A percentile compares a stretch with the other conserved stretches of the same genome.
Conservation (phyloP, 441 rosid genomes). For the Flueggea neowawraea region DNA sequence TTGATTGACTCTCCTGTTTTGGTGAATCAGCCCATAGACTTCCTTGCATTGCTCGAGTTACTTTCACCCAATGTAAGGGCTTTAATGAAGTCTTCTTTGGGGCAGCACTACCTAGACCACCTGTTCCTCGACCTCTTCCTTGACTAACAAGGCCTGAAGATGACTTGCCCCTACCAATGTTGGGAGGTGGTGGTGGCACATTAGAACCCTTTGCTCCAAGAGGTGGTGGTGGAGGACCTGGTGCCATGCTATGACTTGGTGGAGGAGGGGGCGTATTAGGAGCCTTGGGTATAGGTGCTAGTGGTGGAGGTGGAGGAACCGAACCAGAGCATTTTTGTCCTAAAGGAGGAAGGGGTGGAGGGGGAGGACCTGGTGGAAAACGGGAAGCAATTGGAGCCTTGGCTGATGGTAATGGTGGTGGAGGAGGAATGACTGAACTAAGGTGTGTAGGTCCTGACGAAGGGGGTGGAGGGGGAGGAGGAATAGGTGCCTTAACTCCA, state of each 20-base stretch:
- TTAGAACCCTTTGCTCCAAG: constrained; percentile 45
- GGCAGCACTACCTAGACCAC: constrained; percentile 32
- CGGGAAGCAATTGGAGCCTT: neutral
- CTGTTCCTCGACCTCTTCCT: constrained; percentile 58
- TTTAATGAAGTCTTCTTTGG: constrained; percentile 75
- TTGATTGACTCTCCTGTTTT: constrained; percentile 71
- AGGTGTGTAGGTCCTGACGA: neutral
- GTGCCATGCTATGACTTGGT: constrained; percentile 27
- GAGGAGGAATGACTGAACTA: constrained; percentile 9
- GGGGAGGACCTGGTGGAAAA: constrained; percentile 19
- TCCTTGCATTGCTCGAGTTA: constrained; percentile 87
- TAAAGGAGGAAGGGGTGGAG: constrained; percentile 22
- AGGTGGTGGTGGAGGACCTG: constrained; percentile 43
- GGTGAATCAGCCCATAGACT: constrained; percentile 97
- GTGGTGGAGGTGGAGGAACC: constrained; percentile 54
- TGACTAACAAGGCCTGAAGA: constrained; percentile 30
- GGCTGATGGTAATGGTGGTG: neutral
- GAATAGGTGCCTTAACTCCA: too few relatives aligned
- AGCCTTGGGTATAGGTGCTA: constrained; percentile 34
- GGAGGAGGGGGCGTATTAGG: constrained; percentile 28
- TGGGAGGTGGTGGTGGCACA: constrained; percentile 75
- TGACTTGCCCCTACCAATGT: constrained; percentile 60
- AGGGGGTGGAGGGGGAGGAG: constrained; percentile 10
- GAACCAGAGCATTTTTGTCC: constrained; percentile 20
- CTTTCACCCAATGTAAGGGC: constrained; percentile 98